These are phyloP conservation scores for Salisapilia sapeloensis DNA, from an alignment of 352 stramenopile genomes.

Conservation along the genomic window DNA sequence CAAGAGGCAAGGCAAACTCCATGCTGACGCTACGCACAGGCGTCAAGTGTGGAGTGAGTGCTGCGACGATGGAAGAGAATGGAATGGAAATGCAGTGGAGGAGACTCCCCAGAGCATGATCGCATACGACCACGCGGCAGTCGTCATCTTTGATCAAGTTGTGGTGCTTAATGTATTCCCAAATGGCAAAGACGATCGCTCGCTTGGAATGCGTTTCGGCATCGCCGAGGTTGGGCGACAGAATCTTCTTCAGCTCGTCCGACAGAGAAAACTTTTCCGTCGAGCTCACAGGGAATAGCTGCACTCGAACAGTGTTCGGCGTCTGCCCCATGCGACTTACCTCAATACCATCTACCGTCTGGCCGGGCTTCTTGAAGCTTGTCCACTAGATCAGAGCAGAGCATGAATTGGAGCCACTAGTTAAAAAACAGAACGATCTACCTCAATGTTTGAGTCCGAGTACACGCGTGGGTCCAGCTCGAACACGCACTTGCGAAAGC, in stretches of 20 bases:
- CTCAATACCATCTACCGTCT: slow-evolving; percentile 41
- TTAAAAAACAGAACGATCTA: slow-evolving; percentile 3
- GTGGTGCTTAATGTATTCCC: slow-evolving; percentile 58
- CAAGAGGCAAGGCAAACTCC: slow-evolving; percentile 40
- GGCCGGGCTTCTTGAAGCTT: slow-evolving; percentile 51
- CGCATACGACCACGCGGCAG: slow-evolving; percentile 48
- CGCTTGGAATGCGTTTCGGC: slow-evolving; percentile 45
- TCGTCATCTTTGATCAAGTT: slow-evolving; percentile 74
- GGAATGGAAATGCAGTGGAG: slow-evolving; percentile 52
- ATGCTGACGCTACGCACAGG: slow-evolving; percentile 28
- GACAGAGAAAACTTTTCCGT: slow-evolving; percentile 47
- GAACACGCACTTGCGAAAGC: slow-evolving; percentile 61
- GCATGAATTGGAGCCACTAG: not conserved
- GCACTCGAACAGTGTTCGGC: slow-evolving; percentile 43
- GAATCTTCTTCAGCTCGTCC: slow-evolving; percentile 13
- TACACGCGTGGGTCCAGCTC: slow-evolving; percentile 52
- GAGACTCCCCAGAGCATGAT: slow-evolving; percentile 24
- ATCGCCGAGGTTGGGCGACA: slow-evolving; percentile 18
- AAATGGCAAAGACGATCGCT: slow-evolving; percentile 53
- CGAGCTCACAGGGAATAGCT: slow-evolving; percentile 33
- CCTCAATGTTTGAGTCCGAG: slow-evolving; percentile 48
- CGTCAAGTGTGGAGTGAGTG: slow-evolving; percentile 44
- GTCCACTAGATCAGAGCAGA: slow-evolving; percentile 27
- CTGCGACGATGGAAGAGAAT: slow-evolving; percentile 49
- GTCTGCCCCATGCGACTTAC: slow-evolving; percentile 26